Base-by-base conservation (phyloP, 768 basidiomycete species). In the Russula brevipes region DNA sequence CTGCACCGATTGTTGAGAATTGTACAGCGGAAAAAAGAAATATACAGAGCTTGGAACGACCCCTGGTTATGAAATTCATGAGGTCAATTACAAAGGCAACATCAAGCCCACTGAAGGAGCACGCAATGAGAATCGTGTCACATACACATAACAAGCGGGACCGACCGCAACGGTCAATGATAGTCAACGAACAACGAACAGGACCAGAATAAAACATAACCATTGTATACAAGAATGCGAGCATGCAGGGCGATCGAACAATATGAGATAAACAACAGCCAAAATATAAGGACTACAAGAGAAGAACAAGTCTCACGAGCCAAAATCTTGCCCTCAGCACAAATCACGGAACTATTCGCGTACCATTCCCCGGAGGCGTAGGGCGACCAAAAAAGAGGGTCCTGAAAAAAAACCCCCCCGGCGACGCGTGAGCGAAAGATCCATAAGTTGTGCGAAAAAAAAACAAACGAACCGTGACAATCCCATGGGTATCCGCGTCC, bases 401-500 rank as follows among this genome's bases (percentile, higher is more conserved):
- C n/a, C 63, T 64, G 11, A n/a, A 52, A n/a, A 8, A 16, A 14
- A 11, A 42, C 2, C 24, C 24, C 24, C 24, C 24, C 24, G 14
- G 12, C 9, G 12, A 50, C 5, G 16, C n/a, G 38, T 59, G 17
- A 64, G 47, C 47, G 12, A 50, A 4, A 39, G 12, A n/a, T n/a
- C 45, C 45, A 16, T 16, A 16, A 50, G 19, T 35, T 2, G 36
- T 10, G 19, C 12, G 3, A 44, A 44, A 38, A 11, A 54, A n/a
- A 24, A 7, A 16, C n/a, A 9, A 55, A 35, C 19, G 30, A 51
- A 46, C 55, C n/a, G 47, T 46, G 46, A 19, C 24, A 62, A 53
- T 46, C 24, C 53, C 38, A 64, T 55, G 11, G 57, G 63, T 19
- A 64, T 51, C 46, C 53, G 52, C 24, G 17, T 55, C 42, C 10